Conservation (phyloP, 78 protist genomes). For the Monosiga brevicollis region DNA sequence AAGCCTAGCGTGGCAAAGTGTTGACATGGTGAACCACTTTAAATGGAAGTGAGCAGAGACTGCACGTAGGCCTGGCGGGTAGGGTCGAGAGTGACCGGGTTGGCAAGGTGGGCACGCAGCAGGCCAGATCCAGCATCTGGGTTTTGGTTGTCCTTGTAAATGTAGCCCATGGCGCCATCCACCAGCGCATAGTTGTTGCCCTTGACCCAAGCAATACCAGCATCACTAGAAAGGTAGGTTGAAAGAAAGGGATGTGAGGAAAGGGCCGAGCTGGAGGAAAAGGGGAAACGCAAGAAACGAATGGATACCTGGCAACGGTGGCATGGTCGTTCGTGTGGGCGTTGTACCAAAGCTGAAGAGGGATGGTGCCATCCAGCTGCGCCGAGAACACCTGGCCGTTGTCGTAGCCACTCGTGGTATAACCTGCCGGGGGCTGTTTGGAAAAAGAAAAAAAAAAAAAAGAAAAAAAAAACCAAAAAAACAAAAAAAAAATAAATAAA, state of each 20-base stretch:
- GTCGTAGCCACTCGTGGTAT: neutral
- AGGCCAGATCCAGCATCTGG: too few species aligned
- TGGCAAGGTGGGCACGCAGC: too few species aligned
- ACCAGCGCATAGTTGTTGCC: neutral
- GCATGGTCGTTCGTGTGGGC: neutral
- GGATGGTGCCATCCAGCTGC: neutral
- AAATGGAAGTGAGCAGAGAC: neutral
- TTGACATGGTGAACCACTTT: neutral
- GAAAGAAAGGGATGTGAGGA: neutral
- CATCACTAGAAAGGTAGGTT: neutral
- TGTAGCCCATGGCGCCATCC: neutral
- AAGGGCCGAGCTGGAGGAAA: neutral
- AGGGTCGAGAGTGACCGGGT: too few species aligned
- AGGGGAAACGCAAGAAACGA: neutral
- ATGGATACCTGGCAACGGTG: neutral
- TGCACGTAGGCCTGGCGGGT: neutral
- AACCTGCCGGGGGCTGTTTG: neutral
- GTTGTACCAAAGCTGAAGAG: neutral
- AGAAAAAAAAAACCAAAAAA: too few species aligned
- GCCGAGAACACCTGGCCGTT: neutral
- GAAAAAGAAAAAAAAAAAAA: neutral
- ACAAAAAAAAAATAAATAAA: too few species aligned
- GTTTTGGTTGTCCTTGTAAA: neutral
- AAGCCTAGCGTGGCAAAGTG: too few species aligned
- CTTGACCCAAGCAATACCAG: neutral